These are phyloP conservation scores for Dendrobium chrysotoxum DNA, from an alignment of 106 monocot species.

Conservation along the genomic window DNA sequence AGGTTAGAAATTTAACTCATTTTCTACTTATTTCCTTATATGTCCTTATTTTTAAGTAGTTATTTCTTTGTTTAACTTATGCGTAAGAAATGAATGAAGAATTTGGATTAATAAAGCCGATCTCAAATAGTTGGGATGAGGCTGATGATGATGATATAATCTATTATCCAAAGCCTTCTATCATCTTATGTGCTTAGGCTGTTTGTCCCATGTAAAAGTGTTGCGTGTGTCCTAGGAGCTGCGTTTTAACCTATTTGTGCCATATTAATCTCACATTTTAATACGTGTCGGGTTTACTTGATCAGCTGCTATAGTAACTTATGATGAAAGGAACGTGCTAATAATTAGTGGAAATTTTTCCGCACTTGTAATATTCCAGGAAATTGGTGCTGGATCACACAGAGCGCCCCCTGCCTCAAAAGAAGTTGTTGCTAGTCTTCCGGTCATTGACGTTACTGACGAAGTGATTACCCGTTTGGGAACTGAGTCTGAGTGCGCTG, in stretches of 20 bases:
- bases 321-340: too few relatives aligned
- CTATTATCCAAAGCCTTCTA: background rate
- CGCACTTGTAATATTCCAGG: slow-evolving; percentile 23
- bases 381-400: slow-evolving; percentile 59
- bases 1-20: background rate
- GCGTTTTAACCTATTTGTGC: too few relatives aligned
- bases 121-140: background rate
- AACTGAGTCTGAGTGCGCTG: slow-evolving; percentile 79
- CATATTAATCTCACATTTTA: too few relatives aligned
- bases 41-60: background rate
- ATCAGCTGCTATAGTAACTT: too few relatives aligned
- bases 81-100: background rate
- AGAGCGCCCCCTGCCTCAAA: slow-evolving; percentile 86
- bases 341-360: too few relatives aligned
- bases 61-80: background rate
- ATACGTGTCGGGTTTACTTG: too few relatives aligned
- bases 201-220: too few relatives aligned
- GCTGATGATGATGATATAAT: background rate
- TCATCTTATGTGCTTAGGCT: too few relatives aligned
- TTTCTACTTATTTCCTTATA: background rate
- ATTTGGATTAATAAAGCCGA: background rate
- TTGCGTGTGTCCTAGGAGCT: too few relatives aligned
- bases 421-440: slow-evolving; percentile 86
- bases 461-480: slow-evolving; percentile 66
- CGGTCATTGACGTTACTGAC: slow-evolving; percentile 62